Evolutionary conservation across 768 basidiomycete genomes (phyloP), one percentile per base, ranked within the genome.

Genomic region (Pisolithus marmoratus): DNA sequence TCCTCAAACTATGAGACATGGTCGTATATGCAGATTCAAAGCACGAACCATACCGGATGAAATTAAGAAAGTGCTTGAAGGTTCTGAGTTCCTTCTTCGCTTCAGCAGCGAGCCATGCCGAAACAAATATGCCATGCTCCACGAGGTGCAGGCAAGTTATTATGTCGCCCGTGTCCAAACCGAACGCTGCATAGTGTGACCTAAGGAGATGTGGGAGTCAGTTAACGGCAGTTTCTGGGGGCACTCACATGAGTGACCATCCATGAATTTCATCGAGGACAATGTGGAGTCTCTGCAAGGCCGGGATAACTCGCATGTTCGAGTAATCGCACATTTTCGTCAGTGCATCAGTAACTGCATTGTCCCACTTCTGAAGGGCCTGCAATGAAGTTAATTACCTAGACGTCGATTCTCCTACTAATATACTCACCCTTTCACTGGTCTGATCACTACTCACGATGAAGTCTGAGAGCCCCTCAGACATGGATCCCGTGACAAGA

Each of bases 291-390:
- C 90, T 80, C 64, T 93, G 90, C 48, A 82, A 80, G 27, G 88
- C 87, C 26, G 87, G 87, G 8, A 80, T 77, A 27, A 90, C 69
- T 46, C 81, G 79, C 56, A 84, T 80, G 60, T 86, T 85, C 19
- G 85, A 76, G 60, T 76, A 81, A 63, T 92, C 86, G 48, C 88
- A 85, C 51, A 91, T 69, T 63, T 82, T 87, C 29, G 76, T 72
- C 47, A 93, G 66, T 15, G 87, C 80, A 54, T 90, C 87, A 9
- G 74, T 73, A 58, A 90, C 78, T 4, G 81, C 82, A 2, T 80
- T 73, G 63, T 92, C 89, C 90, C 90, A 93, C 64, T 89, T 90
- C 63, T 84, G 83, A 51, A 92, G 74, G 44, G 83, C 82, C 90
- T 92, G 56, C 46, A 54, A 62, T 31, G 36, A 55, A 41, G 38